These are phyloP conservation scores for Plasmodium gaboni DNA, from an alignment of 169 alveolate genomes.

Conservation along the genomic window DNA sequence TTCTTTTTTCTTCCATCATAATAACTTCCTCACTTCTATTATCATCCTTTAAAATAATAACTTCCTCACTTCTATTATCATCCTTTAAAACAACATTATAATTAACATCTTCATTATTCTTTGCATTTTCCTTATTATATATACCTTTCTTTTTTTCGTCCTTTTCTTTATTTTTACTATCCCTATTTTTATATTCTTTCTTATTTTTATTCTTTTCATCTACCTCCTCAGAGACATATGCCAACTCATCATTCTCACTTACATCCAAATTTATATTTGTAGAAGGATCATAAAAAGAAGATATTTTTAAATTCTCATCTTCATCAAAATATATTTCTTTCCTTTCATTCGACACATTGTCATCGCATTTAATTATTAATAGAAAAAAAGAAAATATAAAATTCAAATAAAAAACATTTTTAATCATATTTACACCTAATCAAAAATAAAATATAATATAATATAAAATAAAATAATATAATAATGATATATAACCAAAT, in stretches of 20 bases:
- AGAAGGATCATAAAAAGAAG: too few relatives aligned
- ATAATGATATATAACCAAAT: too few relatives aligned
- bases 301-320: neutral
- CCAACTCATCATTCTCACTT: constrained; percentile 2
- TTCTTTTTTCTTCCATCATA: neutral
- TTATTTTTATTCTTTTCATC: neutral
- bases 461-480: neutral
- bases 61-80: too few relatives aligned
- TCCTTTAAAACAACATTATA: too few relatives aligned
- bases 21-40: too few relatives aligned
- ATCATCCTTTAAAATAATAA: too few relatives aligned
- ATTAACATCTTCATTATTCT: too few relatives aligned
- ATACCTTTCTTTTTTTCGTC: neutral
- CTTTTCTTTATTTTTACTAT: neutral
- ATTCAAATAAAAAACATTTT: constrained; percentile 64
- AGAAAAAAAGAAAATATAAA: constrained; percentile 52
- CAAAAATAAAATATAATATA: neutral
- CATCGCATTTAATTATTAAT: constrained; percentile 62
- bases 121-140: neutral
- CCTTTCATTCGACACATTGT: constrained; percentile 19
- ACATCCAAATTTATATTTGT: neutral
- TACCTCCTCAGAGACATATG: neutral
- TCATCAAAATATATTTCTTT: neutral
- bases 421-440: constrained; percentile 61
- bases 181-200: neutral